Evolutionary conservation across 148 eudicot species (phyloP).

Genomic region (Drosera capensis): DNA sequence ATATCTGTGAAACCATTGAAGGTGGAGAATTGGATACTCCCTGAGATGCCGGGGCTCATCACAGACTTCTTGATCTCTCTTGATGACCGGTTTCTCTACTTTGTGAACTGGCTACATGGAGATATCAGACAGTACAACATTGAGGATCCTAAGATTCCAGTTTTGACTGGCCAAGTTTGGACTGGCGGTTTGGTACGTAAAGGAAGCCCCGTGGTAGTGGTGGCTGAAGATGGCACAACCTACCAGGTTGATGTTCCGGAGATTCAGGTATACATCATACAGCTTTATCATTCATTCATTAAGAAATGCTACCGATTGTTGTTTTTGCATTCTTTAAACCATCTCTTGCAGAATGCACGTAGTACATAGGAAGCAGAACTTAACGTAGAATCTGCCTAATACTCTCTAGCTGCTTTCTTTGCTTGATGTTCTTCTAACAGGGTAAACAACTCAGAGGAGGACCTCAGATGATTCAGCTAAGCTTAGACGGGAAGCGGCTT

Average conservation of each 20-base stretch:
- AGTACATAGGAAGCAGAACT: no score
- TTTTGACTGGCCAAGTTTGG: constrained; percentile 75
- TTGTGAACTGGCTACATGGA: constrained; percentile 97
- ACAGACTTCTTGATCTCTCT: constrained; percentile 88
- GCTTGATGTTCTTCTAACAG: constrained; percentile 26
- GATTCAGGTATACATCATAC: constrained; percentile 37
- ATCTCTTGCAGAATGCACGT: no score
- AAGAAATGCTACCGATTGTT: no score
- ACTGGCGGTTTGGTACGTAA: constrained; percentile 67
- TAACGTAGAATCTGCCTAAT: no score
- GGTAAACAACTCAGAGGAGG: constrained; percentile 85
- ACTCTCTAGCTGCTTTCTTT: no score
- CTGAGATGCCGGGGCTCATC: constrained; percentile 95
- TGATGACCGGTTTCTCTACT: constrained; percentile 79
- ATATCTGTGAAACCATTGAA: constrained; percentile 60
- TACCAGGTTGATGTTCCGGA: constrained; percentile 80
- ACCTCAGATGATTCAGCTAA: constrained; percentile 97
- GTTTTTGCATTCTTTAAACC: no score
- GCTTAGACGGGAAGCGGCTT: constrained; percentile 86
- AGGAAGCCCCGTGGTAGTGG: constrained; percentile 63
- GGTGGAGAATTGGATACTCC: constrained; percentile 94
- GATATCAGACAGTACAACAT: constrained; percentile 91
- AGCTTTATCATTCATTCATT: no score
- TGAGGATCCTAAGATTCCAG: constrained; percentile 77
- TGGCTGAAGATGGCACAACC: constrained; percentile 69